These are phyloP conservation scores for Gossypium australe DNA, from an alignment of 345 rosid genomes.

Conservation along the genomic window DNA sequence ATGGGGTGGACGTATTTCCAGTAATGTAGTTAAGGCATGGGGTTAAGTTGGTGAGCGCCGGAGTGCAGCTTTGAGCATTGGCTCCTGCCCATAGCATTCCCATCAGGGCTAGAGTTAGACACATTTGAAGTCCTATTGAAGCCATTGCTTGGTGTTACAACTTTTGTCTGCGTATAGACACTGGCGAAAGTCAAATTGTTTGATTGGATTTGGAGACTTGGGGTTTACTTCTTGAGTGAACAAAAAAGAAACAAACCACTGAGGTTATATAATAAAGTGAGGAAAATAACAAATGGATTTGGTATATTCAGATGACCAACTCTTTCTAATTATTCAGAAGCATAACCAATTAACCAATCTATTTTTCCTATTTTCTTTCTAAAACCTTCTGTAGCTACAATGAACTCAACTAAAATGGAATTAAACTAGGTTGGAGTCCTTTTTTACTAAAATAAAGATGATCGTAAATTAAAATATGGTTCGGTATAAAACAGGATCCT, in stretches of 20 bases:
- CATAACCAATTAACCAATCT: neutral
- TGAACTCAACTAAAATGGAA: too few species aligned
- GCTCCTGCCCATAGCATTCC: constrained; percentile 24
- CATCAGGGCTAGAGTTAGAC: constrained; percentile 24
- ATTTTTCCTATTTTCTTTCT: too few species aligned
- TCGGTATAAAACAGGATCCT: too few species aligned
- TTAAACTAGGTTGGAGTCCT: too few species aligned
- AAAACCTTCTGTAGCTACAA: too few species aligned
- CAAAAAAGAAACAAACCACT: neutral
- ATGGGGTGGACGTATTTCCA: constrained; percentile 60
- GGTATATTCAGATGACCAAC: constrained; percentile 36
- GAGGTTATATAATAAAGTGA: constrained; percentile 8
- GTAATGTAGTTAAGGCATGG: constrained; percentile 56
- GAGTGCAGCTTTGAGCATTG: constrained; percentile 35
- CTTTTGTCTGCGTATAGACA: neutral
- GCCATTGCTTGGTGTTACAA: constrained; percentile 18
- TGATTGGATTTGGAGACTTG: constrained; percentile 36
- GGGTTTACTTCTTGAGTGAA: constrained; percentile 19
- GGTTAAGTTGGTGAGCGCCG: constrained; percentile 31
- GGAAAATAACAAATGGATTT: constrained; percentile 14
- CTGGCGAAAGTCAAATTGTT: constrained; percentile 7
- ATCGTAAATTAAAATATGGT: too few species aligned
- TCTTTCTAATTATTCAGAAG: neutral
- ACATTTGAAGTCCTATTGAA: constrained; percentile 18
- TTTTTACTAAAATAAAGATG: too few species aligned